Conservation (phyloP, 495 filamentous ascomycete genomes). For the Pseudoneurospora amorphoporcata region DNA sequence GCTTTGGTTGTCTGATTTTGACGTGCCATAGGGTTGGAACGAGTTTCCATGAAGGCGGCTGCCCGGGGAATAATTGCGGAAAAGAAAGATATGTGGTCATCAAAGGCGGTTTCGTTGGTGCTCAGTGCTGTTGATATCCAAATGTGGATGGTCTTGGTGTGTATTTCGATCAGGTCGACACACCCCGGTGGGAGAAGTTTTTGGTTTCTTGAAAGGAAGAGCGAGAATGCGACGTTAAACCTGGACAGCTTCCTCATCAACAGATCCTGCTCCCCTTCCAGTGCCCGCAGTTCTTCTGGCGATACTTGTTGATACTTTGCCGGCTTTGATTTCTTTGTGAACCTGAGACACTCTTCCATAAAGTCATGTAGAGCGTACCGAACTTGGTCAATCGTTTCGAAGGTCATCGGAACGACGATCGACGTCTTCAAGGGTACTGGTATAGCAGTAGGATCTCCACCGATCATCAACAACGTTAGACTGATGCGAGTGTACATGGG, state of each 20-base stretch:
- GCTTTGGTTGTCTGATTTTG: constrained; percentile 2
- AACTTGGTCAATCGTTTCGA: constrained; percentile 20
- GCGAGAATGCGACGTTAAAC: constrained; percentile 24
- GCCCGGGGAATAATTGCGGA: constrained; percentile 27
- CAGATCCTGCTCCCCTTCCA: constrained; percentile 21
- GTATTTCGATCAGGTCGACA: constrained; percentile 21
- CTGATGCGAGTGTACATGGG: constrained; percentile 35
- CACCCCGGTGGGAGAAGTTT: constrained; percentile 13
- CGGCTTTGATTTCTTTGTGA: constrained; percentile 17
- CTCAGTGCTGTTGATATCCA: constrained; percentile 29
- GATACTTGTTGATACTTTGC: constrained; percentile 14
- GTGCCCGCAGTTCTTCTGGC: constrained; percentile 14
- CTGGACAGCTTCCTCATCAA: constrained; percentile 21
- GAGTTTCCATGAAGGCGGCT: constrained; percentile 17
- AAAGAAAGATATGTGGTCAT: constrained; percentile 26
- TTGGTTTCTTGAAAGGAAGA: constrained; percentile 16
- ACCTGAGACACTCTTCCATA: constrained; percentile 24
- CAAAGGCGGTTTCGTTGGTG: constrained; percentile 26
- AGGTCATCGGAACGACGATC: constrained; percentile 20
- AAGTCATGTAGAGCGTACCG: constrained; percentile 26
- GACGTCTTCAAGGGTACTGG: constrained; percentile 19
- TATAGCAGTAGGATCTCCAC: constrained; percentile 17
- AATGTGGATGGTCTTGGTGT: constrained; percentile 20
- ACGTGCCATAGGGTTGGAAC: background rate
- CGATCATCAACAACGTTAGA: constrained; percentile 28